Percentiles rank a stretch among this genome's conserved stretches.
phyloP scores from a whole-genome alignment of 2,329 filamentous ascomycete species.

The Dryadomyces quercivorus region DNA sequence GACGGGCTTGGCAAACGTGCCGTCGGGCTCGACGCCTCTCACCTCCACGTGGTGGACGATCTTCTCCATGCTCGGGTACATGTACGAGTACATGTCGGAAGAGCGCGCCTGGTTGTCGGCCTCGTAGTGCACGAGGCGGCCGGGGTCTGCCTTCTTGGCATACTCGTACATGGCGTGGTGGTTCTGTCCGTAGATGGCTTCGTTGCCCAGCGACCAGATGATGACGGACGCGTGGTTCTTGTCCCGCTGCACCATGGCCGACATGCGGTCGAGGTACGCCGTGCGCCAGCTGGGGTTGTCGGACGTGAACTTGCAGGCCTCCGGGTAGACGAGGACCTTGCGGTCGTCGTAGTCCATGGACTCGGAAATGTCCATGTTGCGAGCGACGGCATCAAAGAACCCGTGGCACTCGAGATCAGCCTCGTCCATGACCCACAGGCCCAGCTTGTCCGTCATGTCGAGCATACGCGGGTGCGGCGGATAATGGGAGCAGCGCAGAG shows the following conservation, averaged over 20 bases:
- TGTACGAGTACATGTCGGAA: constrained; percentile 55
- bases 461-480: constrained; percentile 49
- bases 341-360: constrained; percentile 47
- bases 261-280: constrained; percentile 56
- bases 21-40: constrained; percentile 27
- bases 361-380: constrained; percentile 39
- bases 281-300: constrained; percentile 49
- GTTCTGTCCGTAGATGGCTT: constrained; percentile 60
- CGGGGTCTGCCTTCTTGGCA: constrained; percentile 43
- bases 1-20: constrained; percentile 41
- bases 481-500: constrained; percentile 57
- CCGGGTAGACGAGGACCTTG: constrained; percentile 40
- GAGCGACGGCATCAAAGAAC: constrained; percentile 36
- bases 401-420: constrained; percentile 42
- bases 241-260: constrained; percentile 52
- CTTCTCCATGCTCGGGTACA: constrained; percentile 47
- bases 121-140: constrained; percentile 54
- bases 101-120: constrained; percentile 46
- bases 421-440: constrained; percentile 46
- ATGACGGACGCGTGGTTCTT: constrained; percentile 61
- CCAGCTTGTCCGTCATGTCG: constrained; percentile 52
- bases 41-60: constrained; percentile 33
- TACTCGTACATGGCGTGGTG: constrained; percentile 56
- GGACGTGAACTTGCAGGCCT: constrained; percentile 45
- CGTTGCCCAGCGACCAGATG: constrained; percentile 63